Conservation (phyloP, 2,329 filamentous ascomycete species). For the Sporothrix protearum region DNA sequence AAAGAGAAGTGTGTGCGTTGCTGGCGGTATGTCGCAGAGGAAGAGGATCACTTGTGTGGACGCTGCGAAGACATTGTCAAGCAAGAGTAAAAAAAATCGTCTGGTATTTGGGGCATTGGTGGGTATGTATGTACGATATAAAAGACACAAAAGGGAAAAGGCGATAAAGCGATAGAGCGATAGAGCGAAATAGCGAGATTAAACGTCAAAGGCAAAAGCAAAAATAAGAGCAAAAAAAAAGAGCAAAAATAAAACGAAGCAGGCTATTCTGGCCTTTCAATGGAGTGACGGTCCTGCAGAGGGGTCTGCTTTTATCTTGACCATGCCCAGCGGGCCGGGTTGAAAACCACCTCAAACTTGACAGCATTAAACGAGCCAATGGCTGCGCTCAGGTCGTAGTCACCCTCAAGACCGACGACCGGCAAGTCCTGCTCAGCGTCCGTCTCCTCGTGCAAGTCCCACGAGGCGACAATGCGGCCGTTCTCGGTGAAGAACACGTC, state of each 20-base stretch:
- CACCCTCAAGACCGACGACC: constrained; percentile 65
- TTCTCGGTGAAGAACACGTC: constrained; percentile 69
- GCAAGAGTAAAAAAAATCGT: background rate
- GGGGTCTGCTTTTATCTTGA: background rate
- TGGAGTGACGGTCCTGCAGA: too few species aligned
- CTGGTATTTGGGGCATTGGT: background rate
- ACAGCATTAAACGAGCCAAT: constrained; percentile 69
- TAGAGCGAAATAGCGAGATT: background rate
- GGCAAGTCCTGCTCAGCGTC: constrained; percentile 61
- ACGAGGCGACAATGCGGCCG: constrained; percentile 56
- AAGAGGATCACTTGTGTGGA: constrained; percentile 63
- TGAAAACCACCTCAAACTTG: constrained; percentile 64
- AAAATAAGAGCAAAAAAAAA: background rate
- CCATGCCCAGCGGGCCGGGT: constrained; percentile 56
- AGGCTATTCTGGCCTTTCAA: too few species aligned
- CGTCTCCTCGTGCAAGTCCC: constrained; percentile 72
- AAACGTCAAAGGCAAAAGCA: background rate
- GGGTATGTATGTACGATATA: constrained; percentile 1
- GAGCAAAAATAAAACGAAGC: background rate
- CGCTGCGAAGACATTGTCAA: constrained; percentile 67
- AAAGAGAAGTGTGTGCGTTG: constrained; percentile 77
- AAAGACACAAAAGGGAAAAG: too few species aligned
- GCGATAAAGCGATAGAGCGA: too few species aligned
- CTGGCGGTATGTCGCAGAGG: constrained; percentile 79
- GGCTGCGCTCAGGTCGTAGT: constrained; percentile 66